Conservation (phyloP, 306 rosid genomes). For the Senna tora region DNA sequence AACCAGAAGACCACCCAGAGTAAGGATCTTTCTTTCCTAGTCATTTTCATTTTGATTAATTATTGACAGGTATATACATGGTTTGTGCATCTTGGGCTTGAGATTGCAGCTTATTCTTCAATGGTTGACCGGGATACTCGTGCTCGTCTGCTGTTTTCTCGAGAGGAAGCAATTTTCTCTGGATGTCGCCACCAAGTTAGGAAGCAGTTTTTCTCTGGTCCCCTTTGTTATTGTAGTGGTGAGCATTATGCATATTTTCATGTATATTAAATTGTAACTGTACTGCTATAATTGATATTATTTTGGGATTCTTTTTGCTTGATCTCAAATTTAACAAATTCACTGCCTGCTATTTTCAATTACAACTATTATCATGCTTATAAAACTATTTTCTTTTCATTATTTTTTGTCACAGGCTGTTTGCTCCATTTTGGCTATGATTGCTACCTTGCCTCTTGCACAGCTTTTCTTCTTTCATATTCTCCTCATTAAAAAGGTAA, state of each 20-base stretch:
- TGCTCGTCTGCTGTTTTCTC: conserved; percentile 73
- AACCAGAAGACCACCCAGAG: conserved; percentile 47
- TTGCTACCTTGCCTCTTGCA: conserved; percentile 80
- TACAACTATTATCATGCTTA: conserved; percentile 7
- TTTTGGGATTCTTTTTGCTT: background rate
- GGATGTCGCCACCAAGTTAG: conserved; percentile 74
- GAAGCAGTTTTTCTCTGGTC: conserved; percentile 85
- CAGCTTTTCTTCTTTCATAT: conserved; percentile 90
- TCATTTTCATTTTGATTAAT: conserved; percentile 57
- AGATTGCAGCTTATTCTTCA: conserved; percentile 96
- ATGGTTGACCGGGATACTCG: conserved; percentile 84
- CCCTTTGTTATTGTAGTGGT: conserved; percentile 86
- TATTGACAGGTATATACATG: conserved; percentile 70
- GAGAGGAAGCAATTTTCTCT: conserved; percentile 69
- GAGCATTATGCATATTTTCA: conserved; percentile 32
- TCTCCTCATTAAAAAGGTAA: conserved; percentile 83
- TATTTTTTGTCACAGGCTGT: conserved; percentile 51
- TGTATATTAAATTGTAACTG: conserved; percentile 10
- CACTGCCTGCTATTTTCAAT: conserved; percentile 16
- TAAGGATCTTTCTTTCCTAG: conserved; percentile 55
- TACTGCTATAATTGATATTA: background rate
- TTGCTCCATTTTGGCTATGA: conserved; percentile 80
- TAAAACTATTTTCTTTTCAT: background rate
- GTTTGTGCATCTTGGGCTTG: conserved; percentile 72
- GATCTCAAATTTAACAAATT: background rate